Evolutionary conservation across 129 eudicot genomes (phyloP).

Genomic region (Tagetes patula): DNA sequence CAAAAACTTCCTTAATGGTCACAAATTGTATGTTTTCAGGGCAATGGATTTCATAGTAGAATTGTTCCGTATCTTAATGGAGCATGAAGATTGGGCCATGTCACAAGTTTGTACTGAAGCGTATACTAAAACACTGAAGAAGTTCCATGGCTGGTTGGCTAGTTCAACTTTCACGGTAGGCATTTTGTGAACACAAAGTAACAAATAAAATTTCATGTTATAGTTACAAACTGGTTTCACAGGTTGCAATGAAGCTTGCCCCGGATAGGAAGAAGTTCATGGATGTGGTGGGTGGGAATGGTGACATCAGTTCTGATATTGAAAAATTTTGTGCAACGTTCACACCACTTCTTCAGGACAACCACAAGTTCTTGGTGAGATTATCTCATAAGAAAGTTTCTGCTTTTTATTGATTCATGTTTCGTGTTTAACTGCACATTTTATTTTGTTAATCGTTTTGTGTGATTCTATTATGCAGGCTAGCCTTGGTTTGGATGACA

Average conservation of each 20-base stretch:
- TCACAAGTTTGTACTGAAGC: constrained; percentile 79
- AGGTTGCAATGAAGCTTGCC: constrained; percentile 89
- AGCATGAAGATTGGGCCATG: constrained; percentile 79
- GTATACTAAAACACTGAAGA: constrained; percentile 77
- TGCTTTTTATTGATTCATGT: neutral
- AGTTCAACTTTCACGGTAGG: constrained; percentile 81
- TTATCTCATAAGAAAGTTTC: neutral
- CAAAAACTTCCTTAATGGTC: constrained; percentile 15
- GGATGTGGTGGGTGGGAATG: constrained; percentile 68
- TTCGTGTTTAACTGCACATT: neutral
- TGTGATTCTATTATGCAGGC: constrained; percentile 50
- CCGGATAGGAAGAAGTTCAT: constrained; percentile 95
- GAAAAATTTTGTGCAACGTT: constrained; percentile 61
- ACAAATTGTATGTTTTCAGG: constrained; percentile 40
- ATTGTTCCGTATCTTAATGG: constrained; percentile 58
- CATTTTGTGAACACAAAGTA: neutral
- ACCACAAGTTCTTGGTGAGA: constrained; percentile 83
- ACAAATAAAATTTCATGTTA: neutral
- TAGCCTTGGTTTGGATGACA: constrained; percentile 66
- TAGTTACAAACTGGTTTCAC: constrained; percentile 6
- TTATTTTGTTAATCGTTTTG: constrained; percentile 2
- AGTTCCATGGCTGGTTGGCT: constrained; percentile 96
- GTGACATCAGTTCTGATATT: constrained; percentile 54
- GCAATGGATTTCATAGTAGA: constrained; percentile 89
- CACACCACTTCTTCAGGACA: constrained; percentile 62